Base-by-base conservation (phyloP, 441 rosid genomes). In the Gossypium schwendimanii region DNA sequence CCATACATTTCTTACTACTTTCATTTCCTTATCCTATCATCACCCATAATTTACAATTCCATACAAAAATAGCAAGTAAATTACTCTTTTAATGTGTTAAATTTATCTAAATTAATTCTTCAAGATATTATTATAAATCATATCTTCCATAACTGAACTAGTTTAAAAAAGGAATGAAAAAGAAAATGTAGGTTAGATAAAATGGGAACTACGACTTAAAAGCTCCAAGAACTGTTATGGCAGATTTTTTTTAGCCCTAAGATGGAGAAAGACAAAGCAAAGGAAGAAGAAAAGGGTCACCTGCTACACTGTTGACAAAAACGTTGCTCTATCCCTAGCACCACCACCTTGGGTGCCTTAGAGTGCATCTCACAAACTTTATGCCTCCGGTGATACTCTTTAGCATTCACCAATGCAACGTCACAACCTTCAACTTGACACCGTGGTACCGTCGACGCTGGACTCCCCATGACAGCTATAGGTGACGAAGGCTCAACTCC, bases 251-350 rank as follows among this genome's bases (percentile, higher is more conserved):
- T 36, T 36, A 36, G 41, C 41, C 41, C 41, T 36, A 36, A 6
- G 41, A 36, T 36, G 41, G 9, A 36, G 9, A 58, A 15, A n/a
- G 41, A n/a, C 6, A 9, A 62, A 4, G 1, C 21, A 69, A 69
- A 6, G 3, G 6, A 9, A 28, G 20, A 21, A 49, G 4, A 2
- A 54, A 18, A 21, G 66, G 5, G n/a, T 75, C 77, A 87, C 98
- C 95, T 84, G 83, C 98, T 91, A 78, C 98, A 93, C 81, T 92
- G 96, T 78, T 92, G 98, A 73, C 98, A 92, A 76, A 93, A 93
- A 0, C 98, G 88, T 71, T 90, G 93, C 65, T 87, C 89, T 33
- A 88, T 47, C 74, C 96, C 96, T 33, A 72, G 68, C 26, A 89
- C 98, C 57, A 77, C 61, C 1, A 87, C 98, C 72, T 67, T 87